phyloP scores from a whole-genome alignment of 768 basidiomycete species.

The Rhizopogon vinicolor region DNA sequence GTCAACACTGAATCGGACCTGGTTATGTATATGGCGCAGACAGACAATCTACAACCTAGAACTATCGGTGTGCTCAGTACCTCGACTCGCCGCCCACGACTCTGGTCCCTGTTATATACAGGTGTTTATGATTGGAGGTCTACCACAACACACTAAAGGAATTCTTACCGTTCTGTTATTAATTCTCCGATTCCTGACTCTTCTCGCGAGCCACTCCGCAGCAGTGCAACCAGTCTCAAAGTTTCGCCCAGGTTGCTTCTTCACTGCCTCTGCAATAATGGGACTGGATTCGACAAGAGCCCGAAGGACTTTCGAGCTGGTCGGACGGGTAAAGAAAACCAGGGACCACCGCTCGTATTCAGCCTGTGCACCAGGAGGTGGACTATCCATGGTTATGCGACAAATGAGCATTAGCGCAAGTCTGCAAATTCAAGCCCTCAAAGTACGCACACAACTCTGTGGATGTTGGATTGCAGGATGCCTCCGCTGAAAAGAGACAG shows the following conservation, averaged over 20 bases:
- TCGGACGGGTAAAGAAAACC: conserved; percentile 65
- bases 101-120: conserved; percentile 20
- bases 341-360: conserved; percentile 57
- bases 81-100: conserved; percentile 25
- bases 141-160: background rate
- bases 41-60: background rate
- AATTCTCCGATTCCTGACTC: conserved; percentile 36
- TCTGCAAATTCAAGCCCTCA: background rate
- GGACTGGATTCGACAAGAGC: conserved; percentile 49
- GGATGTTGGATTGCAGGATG: conserved; percentile 58
- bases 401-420: background rate
- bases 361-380: conserved; percentile 56
- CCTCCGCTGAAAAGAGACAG: conserved; percentile 60
- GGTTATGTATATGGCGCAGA: background rate
- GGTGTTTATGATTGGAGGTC: background rate
- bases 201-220: conserved; percentile 36
- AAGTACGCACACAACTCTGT: conserved; percentile 50
- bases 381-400: conserved; percentile 11
- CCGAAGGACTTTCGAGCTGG: conserved; percentile 44
- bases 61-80: conserved; percentile 23
- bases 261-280: conserved; percentile 41
- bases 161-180: conserved; percentile 35
- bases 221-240: conserved; percentile 34
- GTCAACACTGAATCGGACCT: background rate
- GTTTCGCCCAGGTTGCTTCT: conserved; percentile 30